phyloP scores from a whole-genome alignment of 371 early-diverging fungal species.

The Saksenaea oblongispora region DNA sequence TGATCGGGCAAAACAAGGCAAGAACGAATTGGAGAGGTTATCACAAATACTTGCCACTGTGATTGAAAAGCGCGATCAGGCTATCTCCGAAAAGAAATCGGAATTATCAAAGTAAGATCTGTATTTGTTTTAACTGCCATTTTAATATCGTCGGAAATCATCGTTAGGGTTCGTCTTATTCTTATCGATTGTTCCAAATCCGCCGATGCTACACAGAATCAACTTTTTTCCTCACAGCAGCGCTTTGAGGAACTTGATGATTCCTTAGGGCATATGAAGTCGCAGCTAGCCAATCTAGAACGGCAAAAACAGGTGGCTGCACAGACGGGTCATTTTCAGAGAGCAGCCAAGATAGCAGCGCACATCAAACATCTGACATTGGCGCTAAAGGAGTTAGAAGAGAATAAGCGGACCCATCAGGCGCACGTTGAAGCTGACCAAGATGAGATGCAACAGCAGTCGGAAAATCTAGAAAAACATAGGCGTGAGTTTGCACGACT shows the following conservation, averaged over 20 bases:
- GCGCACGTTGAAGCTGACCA: background rate
- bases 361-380: conserved; percentile 4
- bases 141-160: background rate
- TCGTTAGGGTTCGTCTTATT: background rate
- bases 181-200: background rate
- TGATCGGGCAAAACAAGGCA: conserved; percentile 2
- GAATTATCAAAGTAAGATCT: conserved; percentile 6
- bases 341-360: conserved; percentile 9
- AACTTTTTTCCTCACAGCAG: conserved; percentile 8
- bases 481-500: background rate
- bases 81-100: conserved; percentile 7
- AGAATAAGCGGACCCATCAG: background rate
- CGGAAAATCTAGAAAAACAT: background rate
- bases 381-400: background rate
- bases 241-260: conserved; percentile 12
- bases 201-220: conserved; percentile 2
- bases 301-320: conserved; percentile 19
- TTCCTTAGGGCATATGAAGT: background rate
- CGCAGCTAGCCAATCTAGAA: conserved; percentile 2
- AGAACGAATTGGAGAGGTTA: background rate
- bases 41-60: background rate
- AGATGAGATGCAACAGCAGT: background rate
- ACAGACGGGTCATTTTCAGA: conserved; percentile 13
- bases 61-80: conserved; percentile 7
- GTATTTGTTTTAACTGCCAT: background rate